These are phyloP conservation scores for Trametes cinnabarina DNA, from an alignment of 768 basidiomycete species.

Conservation along the genomic window DNA sequence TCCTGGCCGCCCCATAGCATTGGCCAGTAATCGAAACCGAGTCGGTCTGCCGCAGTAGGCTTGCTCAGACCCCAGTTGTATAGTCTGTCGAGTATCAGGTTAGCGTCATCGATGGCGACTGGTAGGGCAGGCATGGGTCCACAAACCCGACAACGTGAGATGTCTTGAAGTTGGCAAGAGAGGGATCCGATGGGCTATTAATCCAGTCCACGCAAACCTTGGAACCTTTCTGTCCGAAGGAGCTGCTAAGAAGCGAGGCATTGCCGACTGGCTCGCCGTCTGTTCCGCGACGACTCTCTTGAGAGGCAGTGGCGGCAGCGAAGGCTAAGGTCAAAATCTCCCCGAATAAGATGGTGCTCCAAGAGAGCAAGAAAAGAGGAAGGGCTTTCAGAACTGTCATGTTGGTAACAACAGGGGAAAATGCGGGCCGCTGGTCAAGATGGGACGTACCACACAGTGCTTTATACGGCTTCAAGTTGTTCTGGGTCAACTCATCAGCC, in stretches of 20 bases:
- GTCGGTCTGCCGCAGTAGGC: constrained; percentile 38
- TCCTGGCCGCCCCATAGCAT: constrained; percentile 72
- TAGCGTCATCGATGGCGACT: background rate
- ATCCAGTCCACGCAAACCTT: constrained; percentile 74
- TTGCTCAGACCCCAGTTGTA: constrained; percentile 67
- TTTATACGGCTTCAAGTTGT: no score
- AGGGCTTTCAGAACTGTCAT: no score
- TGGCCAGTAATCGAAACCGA: constrained; percentile 56
- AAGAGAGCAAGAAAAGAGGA: no score
- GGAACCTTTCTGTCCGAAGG: constrained; percentile 4
- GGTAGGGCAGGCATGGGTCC: background rate
- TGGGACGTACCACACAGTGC: no score
- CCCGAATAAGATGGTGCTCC: no score
- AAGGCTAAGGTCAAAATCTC: no score
- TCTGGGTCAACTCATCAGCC: no score
- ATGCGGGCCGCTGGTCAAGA: no score
- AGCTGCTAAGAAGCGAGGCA: background rate
- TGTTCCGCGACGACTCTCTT: no score
- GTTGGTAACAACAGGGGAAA: no score
- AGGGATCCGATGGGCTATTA: constrained; percentile 44
- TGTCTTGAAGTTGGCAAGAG: constrained; percentile 52
- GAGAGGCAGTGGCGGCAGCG: background rate
- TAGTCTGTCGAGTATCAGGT: constrained; percentile 32
- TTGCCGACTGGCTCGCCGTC: constrained; percentile 13
- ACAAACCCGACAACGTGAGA: constrained; percentile 43